A percentile compares a stretch with the other conserved stretches of the same genome.
Evolutionary conservation across 2,329 filamentous ascomycete species (phyloP).

Genomic region (Claviceps sorghi): DNA sequence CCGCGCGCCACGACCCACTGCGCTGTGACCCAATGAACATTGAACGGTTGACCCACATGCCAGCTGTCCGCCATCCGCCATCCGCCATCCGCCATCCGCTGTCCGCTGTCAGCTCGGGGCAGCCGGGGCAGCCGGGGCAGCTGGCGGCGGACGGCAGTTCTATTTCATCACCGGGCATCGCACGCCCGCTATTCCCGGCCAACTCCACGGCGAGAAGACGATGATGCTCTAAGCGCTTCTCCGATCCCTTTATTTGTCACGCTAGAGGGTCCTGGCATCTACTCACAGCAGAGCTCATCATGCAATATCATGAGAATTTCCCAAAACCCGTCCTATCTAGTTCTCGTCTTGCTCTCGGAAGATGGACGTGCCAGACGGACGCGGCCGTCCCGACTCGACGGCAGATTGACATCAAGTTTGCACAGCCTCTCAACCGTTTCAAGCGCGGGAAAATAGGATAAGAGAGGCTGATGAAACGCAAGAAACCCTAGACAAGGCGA

Average conservation of each 20-base stretch:
- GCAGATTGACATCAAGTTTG: background rate
- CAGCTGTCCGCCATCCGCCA: background rate
- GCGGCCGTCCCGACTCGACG: no score
- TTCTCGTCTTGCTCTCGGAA: no score
- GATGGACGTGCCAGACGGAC: background rate
- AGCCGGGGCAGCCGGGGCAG: no score
- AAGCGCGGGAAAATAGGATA: background rate
- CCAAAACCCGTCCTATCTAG: no score
- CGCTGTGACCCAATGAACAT: background rate
- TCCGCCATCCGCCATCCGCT: no score
- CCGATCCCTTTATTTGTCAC: background rate
- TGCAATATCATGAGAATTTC: no score
- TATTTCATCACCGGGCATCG: background rate
- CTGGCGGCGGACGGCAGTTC: background rate
- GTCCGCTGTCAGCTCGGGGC: no score
- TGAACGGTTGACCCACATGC: background rate
- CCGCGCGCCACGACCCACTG: conserved; percentile 5
- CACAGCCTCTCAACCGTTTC: no score
- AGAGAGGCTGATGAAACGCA: background rate
- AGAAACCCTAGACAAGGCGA: background rate
- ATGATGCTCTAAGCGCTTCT: background rate
- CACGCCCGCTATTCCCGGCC: background rate
- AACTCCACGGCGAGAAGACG: background rate
- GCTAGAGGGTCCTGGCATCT: background rate
- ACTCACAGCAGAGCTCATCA: background rate